A percentile compares a stretch with the other conserved stretches of the same genome.
Conservation (phyloP, 148 eudicot species). For the Nepenthes gracilis region DNA sequence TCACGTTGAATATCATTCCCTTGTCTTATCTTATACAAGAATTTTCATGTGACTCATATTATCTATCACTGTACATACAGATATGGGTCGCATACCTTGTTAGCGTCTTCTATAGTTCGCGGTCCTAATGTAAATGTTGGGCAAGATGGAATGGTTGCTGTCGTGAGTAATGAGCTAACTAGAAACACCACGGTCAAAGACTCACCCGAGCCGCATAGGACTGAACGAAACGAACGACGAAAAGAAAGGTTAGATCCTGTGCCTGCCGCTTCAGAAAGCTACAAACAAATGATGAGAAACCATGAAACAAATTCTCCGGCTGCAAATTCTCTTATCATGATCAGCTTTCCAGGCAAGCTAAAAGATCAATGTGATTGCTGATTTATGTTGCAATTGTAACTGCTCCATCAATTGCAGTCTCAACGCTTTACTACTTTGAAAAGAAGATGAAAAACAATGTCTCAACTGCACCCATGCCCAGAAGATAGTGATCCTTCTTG, state of each 20-base stretch:
- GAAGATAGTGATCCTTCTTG: conserved; percentile 14
- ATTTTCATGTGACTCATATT: background rate
- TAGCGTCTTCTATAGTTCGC: conserved; percentile 51
- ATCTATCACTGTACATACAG: background rate
- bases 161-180: conserved; percentile 35
- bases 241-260: too few relatives aligned
- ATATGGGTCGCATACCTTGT: conserved; percentile 16
- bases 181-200: conserved; percentile 14
- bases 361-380: conserved; percentile 62
- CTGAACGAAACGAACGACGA: too few relatives aligned
- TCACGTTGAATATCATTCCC: too few relatives aligned
- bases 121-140: conserved; percentile 62
- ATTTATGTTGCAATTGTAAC: conserved; percentile 54
- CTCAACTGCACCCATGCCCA: conserved; percentile 15
- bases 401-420: conserved; percentile 53
- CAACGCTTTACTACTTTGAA: conserved; percentile 39
- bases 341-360: conserved; percentile 48
- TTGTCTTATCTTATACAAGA: background rate
- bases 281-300: background rate
- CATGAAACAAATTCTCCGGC: background rate
- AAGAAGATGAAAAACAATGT: conserved; percentile 26
- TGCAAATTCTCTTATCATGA: conserved; percentile 2
- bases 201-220: too few relatives aligned
- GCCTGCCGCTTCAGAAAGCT: too few relatives aligned
- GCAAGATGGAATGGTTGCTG: conserved; percentile 64